phyloP scores from a whole-genome alignment of 768 basidiomycete species.

The Dioszegia crocea region DNA sequence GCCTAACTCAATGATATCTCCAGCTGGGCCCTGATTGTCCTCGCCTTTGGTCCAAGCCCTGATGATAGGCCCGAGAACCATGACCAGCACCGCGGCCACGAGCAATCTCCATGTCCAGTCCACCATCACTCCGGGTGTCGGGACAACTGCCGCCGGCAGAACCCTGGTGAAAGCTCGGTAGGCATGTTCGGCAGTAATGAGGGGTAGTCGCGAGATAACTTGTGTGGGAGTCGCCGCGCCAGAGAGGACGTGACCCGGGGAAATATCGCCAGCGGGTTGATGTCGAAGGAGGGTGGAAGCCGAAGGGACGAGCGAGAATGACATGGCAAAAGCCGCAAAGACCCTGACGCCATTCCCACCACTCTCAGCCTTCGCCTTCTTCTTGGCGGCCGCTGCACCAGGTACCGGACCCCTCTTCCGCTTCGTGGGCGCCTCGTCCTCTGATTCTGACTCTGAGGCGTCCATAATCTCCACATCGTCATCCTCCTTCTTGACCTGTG shows the following conservation, averaged over 20 bases:
- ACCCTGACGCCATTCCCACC: conserved; percentile 19
- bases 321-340: conserved; percentile 44
- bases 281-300: conserved; percentile 26
- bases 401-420: conserved; percentile 12
- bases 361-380: conserved; percentile 6
- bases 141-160: conserved; percentile 24
- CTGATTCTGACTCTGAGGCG: conserved; percentile 21
- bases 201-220: conserved; percentile 30
- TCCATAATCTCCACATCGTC: conserved; percentile 19
- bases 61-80: conserved; percentile 31
- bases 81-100: conserved; percentile 30
- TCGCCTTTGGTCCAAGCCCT: conserved; percentile 14
- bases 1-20: conserved; percentile 7
- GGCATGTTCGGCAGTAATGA: conserved; percentile 42
- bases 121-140: conserved; percentile 31
- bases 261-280: conserved; percentile 8
- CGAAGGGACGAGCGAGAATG: conserved; percentile 37
- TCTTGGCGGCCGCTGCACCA: conserved; percentile 14
- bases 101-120: conserved; percentile 41
- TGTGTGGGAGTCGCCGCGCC: conserved; percentile 23
- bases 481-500: conserved; percentile 13
- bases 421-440: conserved; percentile 33
- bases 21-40: conserved; percentile 3
- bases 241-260: conserved; percentile 16
- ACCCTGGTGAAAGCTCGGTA: conserved; percentile 25